Base-by-base conservation (phyloP, 441 rosid species). In the Populus tomentosa region DNA sequence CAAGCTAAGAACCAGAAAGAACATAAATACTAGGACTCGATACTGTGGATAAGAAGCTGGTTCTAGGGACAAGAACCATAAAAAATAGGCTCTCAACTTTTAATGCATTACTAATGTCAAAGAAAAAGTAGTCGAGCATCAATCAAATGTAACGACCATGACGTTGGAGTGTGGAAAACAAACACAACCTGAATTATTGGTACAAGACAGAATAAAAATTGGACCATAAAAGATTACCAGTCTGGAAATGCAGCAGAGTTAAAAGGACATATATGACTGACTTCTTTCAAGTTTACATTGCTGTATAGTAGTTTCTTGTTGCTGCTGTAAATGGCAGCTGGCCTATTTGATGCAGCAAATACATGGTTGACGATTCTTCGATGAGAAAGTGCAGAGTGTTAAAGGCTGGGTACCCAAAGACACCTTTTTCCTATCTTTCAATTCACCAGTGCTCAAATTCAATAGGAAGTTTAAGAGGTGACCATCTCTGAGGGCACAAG, bases 191-290 rank as follows among this genome's bases (percentile, higher is more conserved):
- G 11, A 38, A 38, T 38, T 38, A 38, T 38, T 38, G 3, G 42
- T 9, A 38, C 2, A 38, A 38, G 11, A 0, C 13, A 38, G 13
- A 38, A 38, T 38, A 38, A 9, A 38, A 38, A 38, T 38, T 38
- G 2, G 42, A 38, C 42, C 11, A 38, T 0, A 38, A 38, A 38
- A 38, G 42, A 38, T 62, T 86, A 93, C 96, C 99, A 92, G 88
- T 95, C 97, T 4, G 97, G 98, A 80, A 95, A 95, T 81, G 99
- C 99, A 85, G 98, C 95, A 81, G 97, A 89, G 87, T 93, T 93
- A 82, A 95, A 93, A 78, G 97, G 98, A 82, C 98, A 92, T 97
- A 96, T 96, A 77, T 96, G 92, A 85, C 94, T 90, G 80, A 96
- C 99, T 94, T 94, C 97, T 86, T 94, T 95, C 70, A 94, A 88